phyloP scores from a whole-genome alignment of 129 eudicot genomes.

The Kitagawia praeruptora region DNA sequence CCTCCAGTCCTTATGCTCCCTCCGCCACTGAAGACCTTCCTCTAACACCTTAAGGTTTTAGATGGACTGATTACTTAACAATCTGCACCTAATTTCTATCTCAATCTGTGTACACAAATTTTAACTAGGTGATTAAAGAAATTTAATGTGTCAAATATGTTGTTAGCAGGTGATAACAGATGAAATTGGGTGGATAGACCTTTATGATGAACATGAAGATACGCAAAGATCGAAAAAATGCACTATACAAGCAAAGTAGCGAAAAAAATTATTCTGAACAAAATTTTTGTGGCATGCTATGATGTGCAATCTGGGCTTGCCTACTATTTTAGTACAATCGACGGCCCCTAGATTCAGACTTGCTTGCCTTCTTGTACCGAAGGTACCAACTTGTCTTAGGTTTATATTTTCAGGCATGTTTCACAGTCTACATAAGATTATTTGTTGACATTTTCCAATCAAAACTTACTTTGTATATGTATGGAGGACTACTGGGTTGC shows the following conservation, averaged over 20 bases:
- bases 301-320: conserved; percentile 70
- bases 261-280: conserved; percentile 56
- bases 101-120: not conserved
- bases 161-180: conserved; percentile 73
- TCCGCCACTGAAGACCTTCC: no score
- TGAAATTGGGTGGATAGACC: conserved; percentile 81
- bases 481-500: conserved; percentile 84
- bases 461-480: conserved; percentile 56
- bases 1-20: no score
- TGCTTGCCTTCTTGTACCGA: conserved; percentile 58
- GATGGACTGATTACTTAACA: no score
- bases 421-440: conserved; percentile 10
- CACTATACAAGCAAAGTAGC: conserved; percentile 56
- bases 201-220: conserved; percentile 52
- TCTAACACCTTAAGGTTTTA: no score
- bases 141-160: no score
- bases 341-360: conserved; percentile 43
- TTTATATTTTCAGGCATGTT: not conserved
- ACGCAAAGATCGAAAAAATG: conserved; percentile 51
- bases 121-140: not conserved
- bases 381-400: conserved; percentile 32
- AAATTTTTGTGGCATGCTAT: conserved; percentile 53
- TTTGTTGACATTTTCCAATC: conserved; percentile 36
- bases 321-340: conserved; percentile 51
- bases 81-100: no score